phyloP scores from a whole-genome alignment of 73 alveolate species.

The Breviolum minutum region DNA sequence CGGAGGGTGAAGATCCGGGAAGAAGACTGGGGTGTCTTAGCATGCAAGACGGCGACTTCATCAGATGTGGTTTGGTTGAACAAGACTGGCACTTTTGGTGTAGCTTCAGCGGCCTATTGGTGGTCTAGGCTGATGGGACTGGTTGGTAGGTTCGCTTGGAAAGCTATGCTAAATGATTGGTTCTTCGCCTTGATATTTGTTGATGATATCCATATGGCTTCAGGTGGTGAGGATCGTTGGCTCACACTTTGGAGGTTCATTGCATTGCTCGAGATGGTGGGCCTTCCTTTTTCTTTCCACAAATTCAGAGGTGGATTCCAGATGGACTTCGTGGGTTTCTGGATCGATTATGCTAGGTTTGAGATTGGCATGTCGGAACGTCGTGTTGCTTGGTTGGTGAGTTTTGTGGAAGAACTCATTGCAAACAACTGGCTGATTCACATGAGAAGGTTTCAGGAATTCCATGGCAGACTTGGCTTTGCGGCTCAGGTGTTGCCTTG shows the following conservation, averaged over 20 bases:
- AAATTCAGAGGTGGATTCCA: too few species aligned
- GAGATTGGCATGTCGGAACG: background rate
- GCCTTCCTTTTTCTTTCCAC: background rate
- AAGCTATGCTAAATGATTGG: background rate
- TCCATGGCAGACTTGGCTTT: background rate
- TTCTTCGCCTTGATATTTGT: background rate
- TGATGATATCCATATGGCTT: background rate
- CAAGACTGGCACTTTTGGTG: background rate
- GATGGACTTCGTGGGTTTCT: conserved; percentile 17
- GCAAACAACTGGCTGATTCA: background rate
- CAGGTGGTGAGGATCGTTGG: background rate
- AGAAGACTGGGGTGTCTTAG: background rate
- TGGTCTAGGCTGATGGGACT: background rate
- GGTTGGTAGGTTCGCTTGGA: background rate
- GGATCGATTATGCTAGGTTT: conserved; percentile 9
- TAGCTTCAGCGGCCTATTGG: background rate
- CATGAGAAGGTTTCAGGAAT: background rate
- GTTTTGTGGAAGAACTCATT: background rate
- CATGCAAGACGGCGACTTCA: background rate
- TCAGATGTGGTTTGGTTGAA: background rate
- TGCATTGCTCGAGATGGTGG: background rate
- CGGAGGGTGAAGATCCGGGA: too few species aligned
- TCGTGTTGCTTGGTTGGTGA: background rate
- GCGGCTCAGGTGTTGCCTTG: background rate
- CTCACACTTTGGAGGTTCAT: background rate